Evolutionary conservation across 148 eudicot species (phyloP), one percentile per base, ranked within the genome.

Genomic region (Rhododendron williamsianum): DNA sequence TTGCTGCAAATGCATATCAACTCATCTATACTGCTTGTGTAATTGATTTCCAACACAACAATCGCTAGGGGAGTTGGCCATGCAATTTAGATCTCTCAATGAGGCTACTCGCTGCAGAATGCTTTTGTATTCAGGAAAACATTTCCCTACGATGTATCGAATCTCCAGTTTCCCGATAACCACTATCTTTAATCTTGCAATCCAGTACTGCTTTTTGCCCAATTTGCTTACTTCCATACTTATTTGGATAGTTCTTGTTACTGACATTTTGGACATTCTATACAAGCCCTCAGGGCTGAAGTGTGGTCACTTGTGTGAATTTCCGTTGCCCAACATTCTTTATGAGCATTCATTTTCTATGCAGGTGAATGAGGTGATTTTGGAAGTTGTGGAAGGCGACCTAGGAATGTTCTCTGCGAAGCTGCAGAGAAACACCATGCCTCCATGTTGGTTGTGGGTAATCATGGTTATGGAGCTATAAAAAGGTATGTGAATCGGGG

Each of bases 401-500:
- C 96, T 12, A 92, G 98, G 87, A 93, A 89, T 88, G 93, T 91
- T 89, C 92, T 95, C 7, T 92, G 95, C 43, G 98, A 93, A 15
- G 95, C 95, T 86, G 96, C 91, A 41, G 96, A 95, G 45, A 93
- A 89, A 89, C 90, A 91, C 88, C 92, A 95, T 84, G 98, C 94
- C 1, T 85, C 95, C 82, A 86, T 93, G 85, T 88, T 95, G 87
- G 96, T 92, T 65, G 91, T 95, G 86, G 98, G 98, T n/a, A 95
- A 91, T 78, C 98, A 95, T 83, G 98, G 98, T 72, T 93, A 95
- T 86, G 98, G 98, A 88, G 93, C 92, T 82, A 87, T 93, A 9
- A 93, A 95, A 87, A 91, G 98, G 96, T 93, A 89, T 18, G 45
- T 1, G 7, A 27, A 69, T 69, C 2, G 16, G 38, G 36, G 3